phyloP scores from a whole-genome alignment of 805 yeast species.

The Candida schatavii region DNA sequence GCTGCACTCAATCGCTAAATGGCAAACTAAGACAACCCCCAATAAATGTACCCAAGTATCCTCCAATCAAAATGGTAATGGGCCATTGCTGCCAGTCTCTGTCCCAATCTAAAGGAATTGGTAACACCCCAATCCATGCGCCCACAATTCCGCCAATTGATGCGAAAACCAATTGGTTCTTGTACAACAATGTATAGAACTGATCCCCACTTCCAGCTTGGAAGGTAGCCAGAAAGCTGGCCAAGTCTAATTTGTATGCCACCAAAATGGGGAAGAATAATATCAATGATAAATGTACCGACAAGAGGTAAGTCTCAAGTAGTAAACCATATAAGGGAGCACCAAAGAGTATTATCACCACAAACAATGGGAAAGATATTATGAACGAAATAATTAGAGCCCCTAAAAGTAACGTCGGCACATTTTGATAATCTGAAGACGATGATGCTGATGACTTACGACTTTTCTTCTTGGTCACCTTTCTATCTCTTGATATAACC shows the following conservation, averaged over 20 bases:
- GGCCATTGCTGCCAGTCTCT: constrained; percentile 98
- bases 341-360: constrained; percentile 62
- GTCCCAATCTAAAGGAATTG: constrained; percentile 97
- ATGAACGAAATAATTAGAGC: constrained; percentile 29
- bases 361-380: constrained; percentile 38
- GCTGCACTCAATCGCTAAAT: constrained; percentile 1
- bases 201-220: constrained; percentile 11
- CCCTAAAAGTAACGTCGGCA: constrained; percentile 22
- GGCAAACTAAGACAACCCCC: constrained; percentile 42
- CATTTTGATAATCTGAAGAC: constrained; percentile 12
- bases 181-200: constrained; percentile 19
- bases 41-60: constrained; percentile 64
- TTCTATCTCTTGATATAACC: constrained; percentile 4
- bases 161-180: constrained; percentile 26
- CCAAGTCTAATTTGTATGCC: constrained; percentile 49
- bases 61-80: constrained; percentile 77
- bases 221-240: constrained; percentile 24
- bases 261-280: constrained; percentile 64
- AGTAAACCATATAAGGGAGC: constrained; percentile 65
- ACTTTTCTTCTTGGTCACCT: constrained; percentile 7
- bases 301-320: constrained; percentile 55
- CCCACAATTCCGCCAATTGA: constrained; percentile 47
- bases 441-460: neutral
- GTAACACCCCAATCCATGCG: constrained; percentile 90
- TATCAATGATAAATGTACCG: constrained; percentile 60